These are phyloP conservation scores for Miamiensis avidus DNA, from an alignment of 169 alveolate species.

Conservation along the genomic window DNA sequence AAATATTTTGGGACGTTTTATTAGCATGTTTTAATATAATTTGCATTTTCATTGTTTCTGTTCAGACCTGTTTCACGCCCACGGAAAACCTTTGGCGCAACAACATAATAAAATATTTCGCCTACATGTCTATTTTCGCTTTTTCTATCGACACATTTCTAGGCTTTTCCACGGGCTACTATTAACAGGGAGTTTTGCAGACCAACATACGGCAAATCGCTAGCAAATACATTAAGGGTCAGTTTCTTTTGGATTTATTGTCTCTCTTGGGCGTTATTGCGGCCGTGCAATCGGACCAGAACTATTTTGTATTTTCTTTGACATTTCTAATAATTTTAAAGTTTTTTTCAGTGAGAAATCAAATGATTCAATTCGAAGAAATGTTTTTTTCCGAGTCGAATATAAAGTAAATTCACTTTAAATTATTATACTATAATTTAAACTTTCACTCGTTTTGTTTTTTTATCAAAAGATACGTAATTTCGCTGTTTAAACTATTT, in stretches of 20 bases:
- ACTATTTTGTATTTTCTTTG: too few relatives aligned
- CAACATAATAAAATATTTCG: neutral
- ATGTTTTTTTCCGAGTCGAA: neutral
- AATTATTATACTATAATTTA: too few relatives aligned
- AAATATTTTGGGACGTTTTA: neutral
- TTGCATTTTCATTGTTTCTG: neutral
- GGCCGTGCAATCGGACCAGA: neutral
- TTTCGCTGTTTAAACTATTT: neutral
- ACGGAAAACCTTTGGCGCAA: neutral
- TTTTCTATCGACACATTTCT: neutral
- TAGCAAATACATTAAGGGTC: neutral
- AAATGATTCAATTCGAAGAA: neutral
- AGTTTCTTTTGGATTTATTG: neutral
- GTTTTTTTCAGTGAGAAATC: neutral
- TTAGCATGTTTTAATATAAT: neutral
- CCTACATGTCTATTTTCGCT: neutral
- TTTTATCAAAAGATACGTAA: too few relatives aligned
- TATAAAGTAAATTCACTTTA: neutral
- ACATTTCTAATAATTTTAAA: neutral
- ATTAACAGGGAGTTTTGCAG: neutral
- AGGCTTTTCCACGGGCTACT: neutral
- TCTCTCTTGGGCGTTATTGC: neutral
- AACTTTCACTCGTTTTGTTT: too few relatives aligned
- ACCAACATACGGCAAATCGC: neutral
- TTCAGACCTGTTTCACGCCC: neutral